phyloP scores from a whole-genome alignment of 2,329 filamentous ascomycete genomes.

The Eurotiales sp. region DNA sequence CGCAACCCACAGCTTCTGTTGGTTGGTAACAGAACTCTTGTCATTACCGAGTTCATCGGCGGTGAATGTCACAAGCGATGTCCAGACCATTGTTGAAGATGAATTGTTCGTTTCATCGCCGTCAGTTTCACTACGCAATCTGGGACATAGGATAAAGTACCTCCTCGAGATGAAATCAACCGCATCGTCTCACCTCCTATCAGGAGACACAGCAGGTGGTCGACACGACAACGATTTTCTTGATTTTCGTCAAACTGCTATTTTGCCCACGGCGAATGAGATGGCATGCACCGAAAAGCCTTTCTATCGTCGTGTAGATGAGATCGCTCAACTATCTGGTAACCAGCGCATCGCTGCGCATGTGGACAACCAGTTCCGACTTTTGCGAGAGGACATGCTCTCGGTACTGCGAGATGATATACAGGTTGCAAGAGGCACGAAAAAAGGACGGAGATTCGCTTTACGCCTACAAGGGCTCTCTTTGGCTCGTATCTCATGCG shows the following conservation, averaged over 20 bases:
- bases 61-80: conserved; percentile 26
- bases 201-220: conserved; percentile 46
- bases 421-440: conserved; percentile 48
- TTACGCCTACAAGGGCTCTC: conserved; percentile 39
- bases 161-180: conserved; percentile 27
- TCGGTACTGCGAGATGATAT: conserved; percentile 62
- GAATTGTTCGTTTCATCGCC: conserved; percentile 26
- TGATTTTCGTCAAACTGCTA: conserved; percentile 58
- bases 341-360: conserved; percentile 47
- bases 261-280: conserved; percentile 65
- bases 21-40: conserved; percentile 50
- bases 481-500: conserved; percentile 30
- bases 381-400: conserved; percentile 68
- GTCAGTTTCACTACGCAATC: conserved; percentile 26
- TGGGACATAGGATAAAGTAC: conserved; percentile 44
- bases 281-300: conserved; percentile 51
- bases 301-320: conserved; percentile 54
- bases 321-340: conserved; percentile 41
- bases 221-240: conserved; percentile 70
- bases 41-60: conserved; percentile 27
- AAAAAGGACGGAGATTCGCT: conserved; percentile 41
- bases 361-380: conserved; percentile 68
- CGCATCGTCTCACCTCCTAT: background rate
- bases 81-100: conserved; percentile 23
- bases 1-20: conserved; percentile 41